A percentile compares a stretch with the other conserved stretches of the same genome.
Conservation (phyloP, 805 yeast species). For the Metschnikowia cerradonensis region DNA sequence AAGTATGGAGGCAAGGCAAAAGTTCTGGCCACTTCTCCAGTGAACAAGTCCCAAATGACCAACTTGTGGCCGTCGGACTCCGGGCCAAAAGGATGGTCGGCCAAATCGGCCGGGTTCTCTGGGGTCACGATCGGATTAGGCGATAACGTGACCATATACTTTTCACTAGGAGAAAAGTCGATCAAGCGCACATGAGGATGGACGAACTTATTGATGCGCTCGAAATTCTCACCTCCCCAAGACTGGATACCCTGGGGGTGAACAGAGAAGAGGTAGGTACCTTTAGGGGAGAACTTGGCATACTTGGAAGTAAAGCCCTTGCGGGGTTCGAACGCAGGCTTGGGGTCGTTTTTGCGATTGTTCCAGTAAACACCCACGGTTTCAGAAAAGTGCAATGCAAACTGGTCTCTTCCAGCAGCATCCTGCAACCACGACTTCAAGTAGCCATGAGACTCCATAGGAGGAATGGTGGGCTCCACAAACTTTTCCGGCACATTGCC, state of each 20-base stretch:
- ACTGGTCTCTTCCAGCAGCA: constrained; percentile 85
- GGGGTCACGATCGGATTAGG: constrained; percentile 76
- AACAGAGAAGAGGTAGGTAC: constrained; percentile 79
- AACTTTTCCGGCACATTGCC: constrained; percentile 61
- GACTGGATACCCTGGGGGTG: constrained; percentile 94
- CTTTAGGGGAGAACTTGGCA: constrained; percentile 89
- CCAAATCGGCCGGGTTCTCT: constrained; percentile 55
- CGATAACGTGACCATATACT: constrained; percentile 84
- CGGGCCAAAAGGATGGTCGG: constrained; percentile 75
- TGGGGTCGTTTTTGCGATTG: constrained; percentile 67
- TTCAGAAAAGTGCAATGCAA: constrained; percentile 73
- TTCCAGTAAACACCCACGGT: constrained; percentile 86
- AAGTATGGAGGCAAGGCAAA: constrained; percentile 82
- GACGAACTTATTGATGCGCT: constrained; percentile 67
- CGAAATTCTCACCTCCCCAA: constrained; percentile 89
- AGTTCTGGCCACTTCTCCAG: constrained; percentile 81
- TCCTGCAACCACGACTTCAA: constrained; percentile 91
- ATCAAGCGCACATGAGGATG: constrained; percentile 88
- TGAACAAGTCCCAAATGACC: constrained; percentile 85
- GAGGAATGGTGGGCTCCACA: constrained; percentile 68
- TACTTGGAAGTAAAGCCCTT: constrained; percentile 83
- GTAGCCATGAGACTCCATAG: constrained; percentile 72
- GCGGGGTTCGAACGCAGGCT: constrained; percentile 73
- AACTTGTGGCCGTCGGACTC: constrained; percentile 90
- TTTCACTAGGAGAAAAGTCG: constrained; percentile 91